Percentiles rank a stretch among this genome's conserved stretches.
These are phyloP conservation scores for Acacia acuminata DNA, from an alignment of 306 rosid species.

Conservation along the genomic window DNA sequence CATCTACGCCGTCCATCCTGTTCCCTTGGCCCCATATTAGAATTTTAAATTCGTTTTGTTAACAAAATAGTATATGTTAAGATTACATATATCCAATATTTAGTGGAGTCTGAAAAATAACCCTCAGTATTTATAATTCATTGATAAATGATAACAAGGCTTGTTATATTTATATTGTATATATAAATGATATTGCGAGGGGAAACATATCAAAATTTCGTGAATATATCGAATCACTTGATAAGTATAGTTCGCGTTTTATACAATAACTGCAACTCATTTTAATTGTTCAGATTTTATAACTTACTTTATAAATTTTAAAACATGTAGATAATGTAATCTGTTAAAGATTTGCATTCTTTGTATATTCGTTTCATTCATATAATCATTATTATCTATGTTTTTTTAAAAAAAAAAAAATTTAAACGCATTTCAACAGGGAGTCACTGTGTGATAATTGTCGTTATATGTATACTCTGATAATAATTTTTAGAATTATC, in stretches of 20 bases:
- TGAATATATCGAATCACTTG: not conserved
- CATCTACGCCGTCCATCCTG: not conserved
- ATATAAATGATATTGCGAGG: not conserved
- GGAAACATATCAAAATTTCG: not conserved
- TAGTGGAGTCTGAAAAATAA: too few relatives aligned
- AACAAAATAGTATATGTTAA: not conserved
- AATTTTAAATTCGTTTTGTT: not conserved
- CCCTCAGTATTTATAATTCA: too few relatives aligned
- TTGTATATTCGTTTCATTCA: not conserved
- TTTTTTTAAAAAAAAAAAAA: not conserved
- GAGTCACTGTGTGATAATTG: not conserved
- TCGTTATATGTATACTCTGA: not conserved
- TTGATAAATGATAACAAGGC: not conserved
- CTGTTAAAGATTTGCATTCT: not conserved
- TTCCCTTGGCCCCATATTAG: not conserved
- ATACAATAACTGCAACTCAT: not conserved
- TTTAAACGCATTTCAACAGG: not conserved
- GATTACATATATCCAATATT: not conserved
- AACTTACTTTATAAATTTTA: not conserved
- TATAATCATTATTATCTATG: not conserved
- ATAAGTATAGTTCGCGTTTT: not conserved
- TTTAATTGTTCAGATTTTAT: not conserved
- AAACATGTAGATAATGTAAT: not conserved
- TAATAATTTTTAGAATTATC: not conserved
- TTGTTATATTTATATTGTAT: too few relatives aligned